Conservation (phyloP, 306 rosid species). For the Rosa multiflora region DNA sequence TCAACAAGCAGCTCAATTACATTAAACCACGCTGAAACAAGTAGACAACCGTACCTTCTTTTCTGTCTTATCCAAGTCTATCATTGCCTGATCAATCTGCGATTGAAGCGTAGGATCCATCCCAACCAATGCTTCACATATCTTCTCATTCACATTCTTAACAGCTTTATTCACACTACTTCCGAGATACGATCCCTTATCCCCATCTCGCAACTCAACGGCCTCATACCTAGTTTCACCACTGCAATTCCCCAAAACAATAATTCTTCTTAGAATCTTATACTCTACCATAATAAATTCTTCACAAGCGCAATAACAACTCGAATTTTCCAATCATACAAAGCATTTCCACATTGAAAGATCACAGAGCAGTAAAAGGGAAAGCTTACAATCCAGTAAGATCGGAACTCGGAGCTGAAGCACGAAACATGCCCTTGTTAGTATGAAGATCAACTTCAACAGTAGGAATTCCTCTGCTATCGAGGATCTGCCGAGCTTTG, state of each 20-base stretch:
- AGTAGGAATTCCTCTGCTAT: conserved; percentile 96
- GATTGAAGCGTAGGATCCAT: conserved; percentile 92
- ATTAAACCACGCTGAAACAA: neutral
- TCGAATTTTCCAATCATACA: neutral
- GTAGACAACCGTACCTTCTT: conserved; percentile 57
- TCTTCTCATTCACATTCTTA: conserved; percentile 78
- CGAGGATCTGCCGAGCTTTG: conserved; percentile 94
- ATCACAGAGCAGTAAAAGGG: neutral
- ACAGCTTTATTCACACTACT: conserved; percentile 82
- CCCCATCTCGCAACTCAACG: conserved; percentile 86
- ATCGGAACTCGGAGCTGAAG: conserved; percentile 85
- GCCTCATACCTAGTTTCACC: conserved; percentile 76
- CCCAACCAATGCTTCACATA: conserved; percentile 84
- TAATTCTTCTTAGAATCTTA: neutral
- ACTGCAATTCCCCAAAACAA: neutral
- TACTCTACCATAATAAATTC: neutral
- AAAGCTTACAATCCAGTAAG: conserved; percentile 64
- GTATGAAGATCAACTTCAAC: conserved; percentile 87
- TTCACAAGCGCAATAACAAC: neutral
- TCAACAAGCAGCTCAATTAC: conserved; percentile 12
- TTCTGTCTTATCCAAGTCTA: conserved; percentile 90
- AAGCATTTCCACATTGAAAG: neutral
- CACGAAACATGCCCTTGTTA: conserved; percentile 76
- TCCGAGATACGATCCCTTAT: conserved; percentile 83
- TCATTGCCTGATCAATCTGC: conserved; percentile 95